A percentile compares a stretch with the other conserved stretches of the same genome.
These are phyloP conservation scores for Phytopythium delawarense DNA, from an alignment of 352 stramenopile genomes.

Conservation along the genomic window DNA sequence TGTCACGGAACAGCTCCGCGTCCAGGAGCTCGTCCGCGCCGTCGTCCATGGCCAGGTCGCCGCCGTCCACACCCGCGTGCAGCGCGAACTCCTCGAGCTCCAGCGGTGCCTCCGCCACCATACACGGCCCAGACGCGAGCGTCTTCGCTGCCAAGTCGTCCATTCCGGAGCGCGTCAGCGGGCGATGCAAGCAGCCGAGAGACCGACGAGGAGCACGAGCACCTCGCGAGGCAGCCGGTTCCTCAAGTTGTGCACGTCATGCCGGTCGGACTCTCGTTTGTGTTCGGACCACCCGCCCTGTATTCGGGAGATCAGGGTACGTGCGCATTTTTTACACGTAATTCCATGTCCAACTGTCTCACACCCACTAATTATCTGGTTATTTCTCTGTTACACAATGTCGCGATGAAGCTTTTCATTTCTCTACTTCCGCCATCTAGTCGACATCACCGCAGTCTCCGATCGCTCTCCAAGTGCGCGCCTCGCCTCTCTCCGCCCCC, in stretches of 20 bases:
- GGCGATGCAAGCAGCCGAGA: background rate
- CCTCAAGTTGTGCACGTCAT: constrained; percentile 1
- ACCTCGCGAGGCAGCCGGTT: background rate
- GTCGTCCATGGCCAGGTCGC: constrained; percentile 3
- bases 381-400: background rate
- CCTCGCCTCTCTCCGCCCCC: no score
- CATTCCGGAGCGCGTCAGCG: background rate
- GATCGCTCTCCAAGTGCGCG: no score
- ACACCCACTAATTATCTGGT: background rate
- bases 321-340: no score
- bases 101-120: background rate
- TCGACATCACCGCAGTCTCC: background rate
- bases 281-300: no score
- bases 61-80: background rate
- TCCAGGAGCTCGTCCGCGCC: constrained; percentile 3
- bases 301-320: no score
- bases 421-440: background rate
- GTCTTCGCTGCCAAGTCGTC: background rate
- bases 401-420: background rate
- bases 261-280: no score
- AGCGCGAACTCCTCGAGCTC: constrained; percentile 1
- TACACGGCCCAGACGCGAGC: background rate
- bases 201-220: background rate
- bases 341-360: no score
- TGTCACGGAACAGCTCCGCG: constrained; percentile 4